Conservation (phyloP, 1,284 basidiomycete species). For the Apiotrichum veenhuisii region DNA sequence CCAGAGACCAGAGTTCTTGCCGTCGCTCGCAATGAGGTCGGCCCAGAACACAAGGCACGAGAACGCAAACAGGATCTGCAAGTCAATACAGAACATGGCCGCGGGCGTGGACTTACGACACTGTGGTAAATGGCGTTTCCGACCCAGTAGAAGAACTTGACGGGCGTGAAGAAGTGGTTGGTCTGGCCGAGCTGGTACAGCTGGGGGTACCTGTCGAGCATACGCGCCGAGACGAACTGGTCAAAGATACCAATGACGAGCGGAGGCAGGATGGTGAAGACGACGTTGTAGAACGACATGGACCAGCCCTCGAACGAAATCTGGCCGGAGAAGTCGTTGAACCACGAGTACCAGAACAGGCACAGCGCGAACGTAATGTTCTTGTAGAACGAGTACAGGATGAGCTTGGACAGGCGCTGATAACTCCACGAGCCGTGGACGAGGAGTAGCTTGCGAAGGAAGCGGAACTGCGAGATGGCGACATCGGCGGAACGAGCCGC, state of each 20-base stretch:
- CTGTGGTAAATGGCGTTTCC: slow-evolving; percentile 92
- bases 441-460: slow-evolving; percentile 86
- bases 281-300: slow-evolving; percentile 85
- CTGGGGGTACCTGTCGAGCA: slow-evolving; percentile 96
- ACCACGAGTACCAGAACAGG: slow-evolving; percentile 96
- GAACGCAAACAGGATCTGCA: slow-evolving; percentile 81
- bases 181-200: slow-evolving; percentile 87
- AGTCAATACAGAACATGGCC: too few relatives aligned
- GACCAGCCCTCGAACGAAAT: slow-evolving; percentile 99
- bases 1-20: slow-evolving; percentile 88
- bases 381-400: slow-evolving; percentile 94
- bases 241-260: slow-evolving; percentile 97
- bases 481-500: slow-evolving; percentile 95
- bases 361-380: slow-evolving; percentile 98
- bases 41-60: slow-evolving; percentile 89
- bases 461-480: slow-evolving; percentile 98
- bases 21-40: slow-evolving; percentile 73
- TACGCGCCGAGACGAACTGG: slow-evolving; percentile 94
- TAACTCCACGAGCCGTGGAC: slow-evolving; percentile 99
- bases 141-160: slow-evolving; percentile 93
- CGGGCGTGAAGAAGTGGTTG: slow-evolving; percentile 87
- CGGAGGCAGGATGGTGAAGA: slow-evolving; percentile 92
- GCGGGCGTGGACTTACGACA: slow-evolving; percentile 60
- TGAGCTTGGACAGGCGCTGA: slow-evolving; percentile 87
- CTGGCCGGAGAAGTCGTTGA: slow-evolving; percentile 98